Evolutionary conservation across 2,329 filamentous ascomycete genomes (phyloP), one percentile per base, ranked within the genome.

Genomic region (Tolypocladium ophioglossoides): DNA sequence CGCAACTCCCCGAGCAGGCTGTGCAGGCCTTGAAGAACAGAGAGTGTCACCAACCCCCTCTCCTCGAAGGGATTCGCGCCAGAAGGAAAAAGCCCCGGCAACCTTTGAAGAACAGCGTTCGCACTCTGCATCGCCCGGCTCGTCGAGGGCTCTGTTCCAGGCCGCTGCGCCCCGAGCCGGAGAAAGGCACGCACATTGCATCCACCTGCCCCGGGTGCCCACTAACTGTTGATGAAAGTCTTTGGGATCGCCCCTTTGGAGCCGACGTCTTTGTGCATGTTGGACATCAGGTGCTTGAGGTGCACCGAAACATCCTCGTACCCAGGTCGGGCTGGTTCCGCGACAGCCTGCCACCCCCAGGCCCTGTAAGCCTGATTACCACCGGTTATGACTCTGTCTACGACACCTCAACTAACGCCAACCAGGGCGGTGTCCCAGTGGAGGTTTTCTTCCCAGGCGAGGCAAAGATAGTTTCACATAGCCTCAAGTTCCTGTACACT

Each of bases 401-500:
- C n/a, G 9, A 18, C 6, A n/a, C 37, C 47, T n/a, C 18, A 4
- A 20, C 49, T 55, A 14, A 57, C 54, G 11, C 16, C 30, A 24
- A 27, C 3, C 37, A 72, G 70, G 60, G 66, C 40, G 64, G 64
- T 11, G 52, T 58, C 4, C 62, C 63, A 1, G 60, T 66, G 12
- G 57, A 60, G 12, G 52, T 72, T 12, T 40, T 57, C 40, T 46
- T 69, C 18, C 49, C 58, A 0, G 62, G 60, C 44, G 60, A 62
- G 24, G 58, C 61, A 8, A 61, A 62, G 44, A 59, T 66, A 18
- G 58, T 65, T 18, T 66, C 57, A 7, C 63, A 67, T 52, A 66
- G 66, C 52, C 61, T 72, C 27, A 60, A 61, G 32, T 72, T 67
- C 54, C 64, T 72, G 51, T 72, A 72, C 52, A 69, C 66, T 6